Base-by-base conservation (phyloP, 2,329 filamentous ascomycete genomes). In the Aspergillus versicolor region DNA sequence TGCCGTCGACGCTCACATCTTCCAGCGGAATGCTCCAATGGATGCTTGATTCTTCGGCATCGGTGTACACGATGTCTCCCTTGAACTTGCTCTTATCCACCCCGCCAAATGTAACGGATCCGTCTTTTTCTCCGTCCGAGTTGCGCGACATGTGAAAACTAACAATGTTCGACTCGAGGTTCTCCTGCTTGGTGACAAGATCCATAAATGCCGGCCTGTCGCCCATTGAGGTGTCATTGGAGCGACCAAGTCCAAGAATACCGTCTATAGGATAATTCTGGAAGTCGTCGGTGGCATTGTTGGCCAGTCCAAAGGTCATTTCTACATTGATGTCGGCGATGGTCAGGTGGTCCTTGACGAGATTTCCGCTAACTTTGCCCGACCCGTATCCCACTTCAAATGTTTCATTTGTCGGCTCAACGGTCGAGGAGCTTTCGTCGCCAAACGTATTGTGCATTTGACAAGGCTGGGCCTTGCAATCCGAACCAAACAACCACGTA, bases 231-330 rank as follows among this genome's bases (percentile, higher is more conserved):
- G 77, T 78, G 3, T 82, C 82, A 11, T 80, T 77, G 59, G 82
- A 82, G 65, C 87, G 86, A 15, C 89, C 88, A 22, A 96, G 76
- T 4, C 91, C 92, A 3, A 96, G 77, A 48, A 96, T 95, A 22
- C 92, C 92, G 70, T 96, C 92, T 73, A 96, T 92, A 1, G 90
- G 88, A 65, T 93, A 96, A 52, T 83, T 82, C 27, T 79, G 75
- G 71, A 96, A 96, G 61, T 94, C 87, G 51, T 84, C 75, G 1
- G 90, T 91, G 2, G 89, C 89, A 22, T 82, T 82, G 34, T 82
- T 83, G 21, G 89, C 90, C 58, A 92, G 75, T 4, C 92, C 92
- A 66, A 96, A 90, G 3, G 84, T 79, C 65, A 91, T 81, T 2
- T 81, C 72, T 13, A 91, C 69, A 42, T 80, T 82, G 60, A 92